Evolutionary conservation across 176 grass and related monocot species (phyloP), one percentile per base, ranked within the genome.

Genomic region (Rhipidocladum racemiflorum): DNA sequence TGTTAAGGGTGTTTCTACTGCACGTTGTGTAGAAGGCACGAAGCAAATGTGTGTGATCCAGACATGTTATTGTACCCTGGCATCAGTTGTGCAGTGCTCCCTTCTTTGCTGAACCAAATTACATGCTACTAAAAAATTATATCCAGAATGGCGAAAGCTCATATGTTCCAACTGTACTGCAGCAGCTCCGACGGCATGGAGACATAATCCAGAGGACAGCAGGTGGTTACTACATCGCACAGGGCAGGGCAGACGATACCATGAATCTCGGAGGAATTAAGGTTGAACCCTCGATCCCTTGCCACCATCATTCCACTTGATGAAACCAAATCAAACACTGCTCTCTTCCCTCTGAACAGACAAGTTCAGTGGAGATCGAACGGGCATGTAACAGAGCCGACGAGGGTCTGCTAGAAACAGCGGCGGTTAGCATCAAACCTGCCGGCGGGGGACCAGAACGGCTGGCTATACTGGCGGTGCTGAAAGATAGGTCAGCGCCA

Each of bases 181-280:
- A 97, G 95, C 88, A 91, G 64, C 86, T 97, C 65, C 83, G 95
- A 62, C 87, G 95, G 46, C 95, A 97, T 92, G 95, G 95, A 63
- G 95, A 97, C 72, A 87, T 94, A 81, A 88, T 97, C 82, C 88
- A 92, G 77, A 97, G 92, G 82, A 97, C 90, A 48, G 86, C 91
- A 13, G 92, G 92, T 77, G 90, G 92, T 49, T 97, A 97, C 75
- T 97, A 92, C 77, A 68, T 97, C 30, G 90, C 94, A 39, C 95
- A 89, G 69, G 95, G 95, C 6, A 94, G 95, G 67, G 90, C 92
- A n/a, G 92, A 97, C 49, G 95, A 97, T 86, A 97, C 92, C 17
- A 97, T 97, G 95, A 97, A 97, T 83, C 92, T 97, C 69, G 95
- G 95, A 71, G 95, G 95, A 61, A 97, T 97, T 77, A 97, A 97